These are phyloP conservation scores for Ascochyta viciae-villosae DNA, from an alignment of 2,329 filamentous ascomycete genomes.

Conservation along the genomic window DNA sequence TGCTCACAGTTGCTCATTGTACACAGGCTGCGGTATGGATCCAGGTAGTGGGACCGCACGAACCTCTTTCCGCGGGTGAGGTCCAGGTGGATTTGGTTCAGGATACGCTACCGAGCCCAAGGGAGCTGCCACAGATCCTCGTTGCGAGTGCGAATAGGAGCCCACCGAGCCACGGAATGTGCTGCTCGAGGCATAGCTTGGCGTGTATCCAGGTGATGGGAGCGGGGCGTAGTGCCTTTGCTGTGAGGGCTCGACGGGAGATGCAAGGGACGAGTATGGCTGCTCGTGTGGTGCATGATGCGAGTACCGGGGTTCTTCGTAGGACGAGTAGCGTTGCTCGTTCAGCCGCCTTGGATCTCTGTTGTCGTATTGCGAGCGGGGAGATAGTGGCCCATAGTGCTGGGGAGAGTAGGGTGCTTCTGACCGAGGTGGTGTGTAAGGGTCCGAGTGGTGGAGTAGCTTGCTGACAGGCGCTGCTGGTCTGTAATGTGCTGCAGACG, in stretches of 20 bases:
- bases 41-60: constrained; percentile 44
- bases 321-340: constrained; percentile 42
- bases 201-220: constrained; percentile 50
- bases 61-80: constrained; percentile 38
- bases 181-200: constrained; percentile 49
- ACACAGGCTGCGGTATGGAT: constrained; percentile 48
- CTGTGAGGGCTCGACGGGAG: constrained; percentile 45
- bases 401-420: constrained; percentile 51
- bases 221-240: constrained; percentile 44
- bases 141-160: constrained; percentile 47
- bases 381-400: constrained; percentile 48
- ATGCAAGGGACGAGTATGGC: constrained; percentile 46
- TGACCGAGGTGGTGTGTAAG: constrained; percentile 50
- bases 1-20: constrained; percentile 50
- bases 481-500: constrained; percentile 28
- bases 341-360: constrained; percentile 36
- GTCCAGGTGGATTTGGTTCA: constrained; percentile 40
- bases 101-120: constrained; percentile 43
- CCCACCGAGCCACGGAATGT: constrained; percentile 49
- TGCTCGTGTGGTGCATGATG: constrained; percentile 43
- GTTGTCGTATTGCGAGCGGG: constrained; percentile 45
- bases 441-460: constrained; percentile 43
- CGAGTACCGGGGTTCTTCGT: constrained; percentile 41
- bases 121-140: constrained; percentile 42
- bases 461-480: constrained; percentile 47